Evolutionary conservation across 1,284 basidiomycete genomes (phyloP), one percentile per base, ranked within the genome.

Genomic region (Bjerkandera adusta): DNA sequence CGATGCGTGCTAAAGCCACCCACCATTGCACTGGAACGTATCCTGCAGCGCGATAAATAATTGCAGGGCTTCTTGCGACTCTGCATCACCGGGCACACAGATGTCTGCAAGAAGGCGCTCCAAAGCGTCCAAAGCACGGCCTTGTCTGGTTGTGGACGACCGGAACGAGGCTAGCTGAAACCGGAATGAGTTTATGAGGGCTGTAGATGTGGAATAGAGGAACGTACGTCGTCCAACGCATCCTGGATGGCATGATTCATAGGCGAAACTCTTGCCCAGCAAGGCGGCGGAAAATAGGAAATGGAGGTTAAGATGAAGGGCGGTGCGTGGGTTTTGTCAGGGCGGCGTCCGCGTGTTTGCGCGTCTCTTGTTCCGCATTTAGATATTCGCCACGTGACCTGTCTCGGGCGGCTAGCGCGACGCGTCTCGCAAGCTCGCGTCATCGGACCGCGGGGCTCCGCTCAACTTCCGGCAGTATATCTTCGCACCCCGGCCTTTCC

Each of bases 1-100:
- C 5, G 26, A 8, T 26, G 16, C 13, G 12, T 15, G n/a, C n/a
- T n/a, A 10, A 30, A n/a, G 16, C 56, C 3, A 61, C 85, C 47
- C 55, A 89, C 89, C 68, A 58, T 92, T 92, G 61, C 80, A 85
- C 59, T 89, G 80, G 55, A 90, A 88, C 1, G 77, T 77, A 54
- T 87, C 79, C 60, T 92, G 89, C 24, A 87, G 65, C 2, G 74
- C 69, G 13, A 83, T 62, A 63, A 91, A 88, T 40, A 68, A 63
- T 40, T 72, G 68, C 50, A 81, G 65, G 10, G 71, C 68, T 25
- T 74, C 72, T 4, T 66, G 40, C 12, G 60, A 54, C 11, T 57
- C 66, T 26, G 68, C 52, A 29, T 74, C 65, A 15, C 63, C 57
- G 8, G 63, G 59, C 15, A 76, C 68, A 53, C 78, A 81, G 26